Evolutionary conservation across 2,329 filamentous ascomycete species (phyloP), one percentile per base, ranked within the genome.

Genomic region (Allantophomopsis cytisporea): DNA sequence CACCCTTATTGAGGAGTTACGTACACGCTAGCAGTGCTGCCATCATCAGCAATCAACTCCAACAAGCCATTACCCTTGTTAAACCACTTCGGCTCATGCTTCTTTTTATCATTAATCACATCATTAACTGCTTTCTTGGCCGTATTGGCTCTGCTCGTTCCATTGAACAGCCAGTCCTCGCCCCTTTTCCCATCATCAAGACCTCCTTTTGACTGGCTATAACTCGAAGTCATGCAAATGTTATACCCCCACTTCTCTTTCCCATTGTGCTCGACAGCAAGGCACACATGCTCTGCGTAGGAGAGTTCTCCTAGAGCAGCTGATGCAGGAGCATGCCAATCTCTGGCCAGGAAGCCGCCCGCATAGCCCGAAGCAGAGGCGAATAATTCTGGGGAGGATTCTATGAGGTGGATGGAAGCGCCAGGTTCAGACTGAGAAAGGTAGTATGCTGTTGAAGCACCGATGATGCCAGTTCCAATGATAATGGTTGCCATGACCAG

Each of bases 281-380:
- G 35, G 6, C 39, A 32, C 16, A 30, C 38, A 37, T 89, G 83
- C 39, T 86, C 66, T 4, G 68, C 66, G 52, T 83, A 89, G 32
- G 78, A 83, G 11, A 88, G 63, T 1, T 66, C 67, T 7, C 75
- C 83, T 1, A 88, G 64, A 1, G 66, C 61, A 1, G 71, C 64
- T 5, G 74, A 60, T 1, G 67, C 62, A 1, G 72, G 62, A 0
- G 65, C 64, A 50, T 83, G 84, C 81, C 82, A 88, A 55, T 88
- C 79, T 28, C 65, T 66, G 0, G 82, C 82, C 7, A 88, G 53
- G 51, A 88, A 89, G 0, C 83, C 83, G 14, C 70, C 84, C 0
- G 82, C 80, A 47, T 73, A 77, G 1, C 83, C 82, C 2, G 80
- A 87, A 0, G 83, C 82, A 21, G 78, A 83, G 10, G 73, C 69